Base-by-base conservation (phyloP, 352 stramenopile species). In the Pythium aphanidermatum region DNA sequence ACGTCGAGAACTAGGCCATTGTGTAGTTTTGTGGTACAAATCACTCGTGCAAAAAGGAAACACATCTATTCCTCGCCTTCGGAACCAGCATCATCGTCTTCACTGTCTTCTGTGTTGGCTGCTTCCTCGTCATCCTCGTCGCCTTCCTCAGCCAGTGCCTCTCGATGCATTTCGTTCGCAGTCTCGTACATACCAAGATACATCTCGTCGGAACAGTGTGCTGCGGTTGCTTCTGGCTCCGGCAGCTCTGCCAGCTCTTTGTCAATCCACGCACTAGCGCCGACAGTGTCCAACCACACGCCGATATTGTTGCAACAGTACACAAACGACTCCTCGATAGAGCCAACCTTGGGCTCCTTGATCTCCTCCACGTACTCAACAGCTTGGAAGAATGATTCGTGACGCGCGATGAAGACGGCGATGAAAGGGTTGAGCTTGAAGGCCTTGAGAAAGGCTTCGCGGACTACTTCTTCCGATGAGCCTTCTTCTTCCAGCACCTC, bases 181-280 rank as follows among this genome's bases (percentile, higher is more conserved):
- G 82, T 92, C 53, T 82, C 58, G 51, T 92, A 94, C 82, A 94
- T 94, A 11, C 82, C 82, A 6, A 94, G 56, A 42, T 80, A 94
- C 82, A 94, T 94, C 49, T 86, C 68, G 27, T 94, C 70, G 1
- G 47, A 56, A 28, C 68, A 75, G 46, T 90, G 25, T 25, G 81
- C 58, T 20, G 79, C 69, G 2, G 59, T 86, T 3, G 70, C 70
- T 23, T 58, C 51, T 32, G 70, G 70, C 20, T 73, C 58, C 0
- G 68, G 53, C 5, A 83, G 47, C 26, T 81, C 68, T 5, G 58
- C 58, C 11, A 94, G 47, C 48, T 94, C 82, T 53, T 94, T 94
- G 36, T 80, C 74, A 39, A 94, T 75, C 82, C 82, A 94, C 23
- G 82, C 73, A 17, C 65, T 69, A 0, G 82, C 82, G 4, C 82